Evolutionary conservation across 2,329 filamentous ascomycete species (phyloP).

Genomic region (Rhexocercosporidium sp.): DNA sequence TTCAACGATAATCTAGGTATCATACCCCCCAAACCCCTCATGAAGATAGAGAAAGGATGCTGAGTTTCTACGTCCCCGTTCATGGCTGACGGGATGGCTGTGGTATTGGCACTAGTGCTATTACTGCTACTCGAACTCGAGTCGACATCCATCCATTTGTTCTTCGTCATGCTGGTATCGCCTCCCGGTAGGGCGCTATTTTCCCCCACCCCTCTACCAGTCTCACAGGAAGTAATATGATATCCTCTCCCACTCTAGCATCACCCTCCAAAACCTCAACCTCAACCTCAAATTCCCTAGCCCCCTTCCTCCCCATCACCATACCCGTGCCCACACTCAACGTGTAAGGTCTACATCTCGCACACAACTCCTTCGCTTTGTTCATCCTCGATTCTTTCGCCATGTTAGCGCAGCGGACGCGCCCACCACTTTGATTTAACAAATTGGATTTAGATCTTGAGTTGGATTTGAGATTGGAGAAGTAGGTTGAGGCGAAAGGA

Average conservation of each 20-base stretch:
- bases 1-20: too few species aligned
- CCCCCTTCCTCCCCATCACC: not conserved
- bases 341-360: constrained; percentile 4
- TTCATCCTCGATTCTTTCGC: constrained; percentile 12
- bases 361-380: constrained; percentile 4
- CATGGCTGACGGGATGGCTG: not conserved
- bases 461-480: not conserved
- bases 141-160: not conserved
- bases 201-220: not conserved
- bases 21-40: not conserved
- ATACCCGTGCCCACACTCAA: not conserved
- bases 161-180: not conserved
- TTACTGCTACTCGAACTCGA: too few species aligned
- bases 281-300: constrained; percentile 4
- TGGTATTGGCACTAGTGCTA: not conserved
- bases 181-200: not conserved
- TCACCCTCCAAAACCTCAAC: not conserved
- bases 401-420: constrained; percentile 21
- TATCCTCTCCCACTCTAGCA: not conserved
- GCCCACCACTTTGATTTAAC: too few species aligned
- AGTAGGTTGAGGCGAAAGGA: not conserved
- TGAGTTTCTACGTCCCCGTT: not conserved
- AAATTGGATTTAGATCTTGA: too few species aligned
- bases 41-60: not conserved
- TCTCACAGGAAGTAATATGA: not conserved